These are phyloP conservation scores for Saturnispora gosingensis DNA, from an alignment of 805 yeast species.

Conservation along the genomic window DNA sequence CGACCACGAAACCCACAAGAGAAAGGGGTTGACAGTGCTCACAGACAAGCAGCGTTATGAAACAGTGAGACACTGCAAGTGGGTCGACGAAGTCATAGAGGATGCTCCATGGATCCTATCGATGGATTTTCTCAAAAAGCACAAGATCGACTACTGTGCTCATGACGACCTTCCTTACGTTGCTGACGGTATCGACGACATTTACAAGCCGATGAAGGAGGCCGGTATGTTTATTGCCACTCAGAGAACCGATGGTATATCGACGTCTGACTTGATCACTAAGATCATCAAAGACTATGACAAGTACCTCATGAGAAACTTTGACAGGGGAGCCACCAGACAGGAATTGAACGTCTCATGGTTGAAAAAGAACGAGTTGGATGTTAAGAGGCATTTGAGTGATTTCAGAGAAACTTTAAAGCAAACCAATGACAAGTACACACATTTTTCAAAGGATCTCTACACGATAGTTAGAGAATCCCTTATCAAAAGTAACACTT, in stretches of 20 bases:
- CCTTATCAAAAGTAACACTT: conserved; percentile 23
- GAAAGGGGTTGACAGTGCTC: conserved; percentile 89
- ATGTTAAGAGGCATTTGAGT: conserved; percentile 78
- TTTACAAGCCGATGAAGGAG: conserved; percentile 85
- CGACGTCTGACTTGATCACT: conserved; percentile 93
- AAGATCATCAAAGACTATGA: conserved; percentile 93
- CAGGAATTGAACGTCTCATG: conserved; percentile 94
- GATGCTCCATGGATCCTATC: conserved; percentile 95
- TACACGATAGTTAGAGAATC: conserved; percentile 80
- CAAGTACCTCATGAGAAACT: conserved; percentile 91
- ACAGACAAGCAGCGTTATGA: conserved; percentile 84
- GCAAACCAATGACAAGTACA: conserved; percentile 57
- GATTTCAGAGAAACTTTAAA: conserved; percentile 85
- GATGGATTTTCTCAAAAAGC: conserved; percentile 66
- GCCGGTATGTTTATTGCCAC: conserved; percentile 87
- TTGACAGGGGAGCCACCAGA: conserved; percentile 95
- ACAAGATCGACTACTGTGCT: conserved; percentile 90
- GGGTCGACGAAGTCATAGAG: conserved; percentile 97
- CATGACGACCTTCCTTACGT: conserved; percentile 97
- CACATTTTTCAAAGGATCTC: conserved; percentile 69
- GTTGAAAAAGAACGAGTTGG: conserved; percentile 95
- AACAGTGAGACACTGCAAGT: conserved; percentile 82
- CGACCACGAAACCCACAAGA: conserved; percentile 81
- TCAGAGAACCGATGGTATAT: conserved; percentile 93
- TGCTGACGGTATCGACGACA: conserved; percentile 80